Percentiles rank a stretch among this genome's conserved stretches.
Evolutionary conservation across 108 stramenopile species (phyloP).

Genomic region (Cyclostephanos tholiformis): DNA sequence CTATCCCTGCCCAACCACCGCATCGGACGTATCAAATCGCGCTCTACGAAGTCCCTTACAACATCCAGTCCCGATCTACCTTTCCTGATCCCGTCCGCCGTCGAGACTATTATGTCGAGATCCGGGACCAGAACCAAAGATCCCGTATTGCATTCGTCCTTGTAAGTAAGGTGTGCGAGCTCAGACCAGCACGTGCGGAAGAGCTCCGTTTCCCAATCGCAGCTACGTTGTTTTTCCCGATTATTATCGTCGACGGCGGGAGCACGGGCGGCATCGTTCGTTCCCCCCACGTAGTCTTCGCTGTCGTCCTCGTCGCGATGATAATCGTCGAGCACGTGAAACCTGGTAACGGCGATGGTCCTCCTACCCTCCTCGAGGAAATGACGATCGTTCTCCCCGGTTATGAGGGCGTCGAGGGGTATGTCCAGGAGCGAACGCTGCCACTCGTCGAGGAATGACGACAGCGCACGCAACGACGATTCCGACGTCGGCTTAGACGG

Average conservation of each 20-base stretch:
- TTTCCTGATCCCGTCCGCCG: not conserved
- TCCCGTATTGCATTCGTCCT: slow-evolving; percentile 54
- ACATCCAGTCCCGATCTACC: slow-evolving; percentile 6
- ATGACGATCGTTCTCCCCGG: slow-evolving; percentile 66
- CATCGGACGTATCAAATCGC: slow-evolving; percentile 65
- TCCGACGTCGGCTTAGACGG: slow-evolving; percentile 39
- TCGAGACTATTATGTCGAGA: slow-evolving; percentile 10
- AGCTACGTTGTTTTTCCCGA: not conserved
- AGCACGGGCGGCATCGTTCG: not conserved
- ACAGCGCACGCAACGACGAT: slow-evolving; percentile 32
- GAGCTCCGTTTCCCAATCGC: slow-evolving; percentile 48
- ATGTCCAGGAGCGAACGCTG: slow-evolving; percentile 64
- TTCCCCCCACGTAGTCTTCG: not conserved
- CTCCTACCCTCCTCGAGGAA: slow-evolving; percentile 82
- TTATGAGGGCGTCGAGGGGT: slow-evolving; percentile 54
- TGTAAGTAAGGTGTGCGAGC: slow-evolving; percentile 43
- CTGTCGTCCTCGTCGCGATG: not conserved
- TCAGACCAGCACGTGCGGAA: slow-evolving; percentile 77
- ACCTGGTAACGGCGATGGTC: slow-evolving; percentile 63
- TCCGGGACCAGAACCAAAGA: slow-evolving; percentile 68
- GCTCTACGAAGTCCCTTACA: slow-evolving; percentile 53
- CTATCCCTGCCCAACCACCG: slow-evolving; percentile 63
- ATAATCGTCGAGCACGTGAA: slow-evolving; percentile 58
- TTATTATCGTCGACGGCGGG: not conserved
- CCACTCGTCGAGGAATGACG: slow-evolving; percentile 62